Conservation (phyloP, 176 grass and related monocot genomes). For the Echinochloa phyllopogon region DNA sequence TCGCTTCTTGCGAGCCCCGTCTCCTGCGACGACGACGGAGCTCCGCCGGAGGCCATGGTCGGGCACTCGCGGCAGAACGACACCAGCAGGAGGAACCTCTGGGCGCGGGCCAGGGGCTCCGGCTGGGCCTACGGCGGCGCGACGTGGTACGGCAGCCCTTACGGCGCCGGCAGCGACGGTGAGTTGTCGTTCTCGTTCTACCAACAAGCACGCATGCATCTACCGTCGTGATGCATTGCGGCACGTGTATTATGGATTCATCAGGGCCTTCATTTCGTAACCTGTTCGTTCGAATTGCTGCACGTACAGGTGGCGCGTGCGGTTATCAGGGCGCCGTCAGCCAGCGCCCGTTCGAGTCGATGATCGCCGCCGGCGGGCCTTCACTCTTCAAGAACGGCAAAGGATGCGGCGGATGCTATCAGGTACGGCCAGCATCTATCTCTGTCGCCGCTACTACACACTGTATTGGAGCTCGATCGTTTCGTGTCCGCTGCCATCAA, state of each 20-base stretch:
- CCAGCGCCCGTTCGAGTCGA: constrained; percentile 58
- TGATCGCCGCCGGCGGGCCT: constrained; percentile 64
- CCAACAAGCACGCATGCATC: neutral
- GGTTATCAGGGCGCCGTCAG: constrained; percentile 64
- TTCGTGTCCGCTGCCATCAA: no score
- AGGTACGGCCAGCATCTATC: constrained; percentile 36
- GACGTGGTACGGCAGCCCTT: constrained; percentile 81
- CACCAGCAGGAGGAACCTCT: constrained; percentile 18
- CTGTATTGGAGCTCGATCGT: neutral
- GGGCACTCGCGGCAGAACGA: constrained; percentile 4
- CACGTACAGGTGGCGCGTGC: constrained; percentile 71
- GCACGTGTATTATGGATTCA: no score
- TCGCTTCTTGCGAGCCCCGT: constrained; percentile 26
- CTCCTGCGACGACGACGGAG: constrained; percentile 15
- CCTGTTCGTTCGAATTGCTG: neutral
- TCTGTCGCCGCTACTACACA: neutral
- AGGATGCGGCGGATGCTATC: constrained; percentile 85
- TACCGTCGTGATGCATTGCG: neutral
- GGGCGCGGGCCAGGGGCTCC: constrained; percentile 1
- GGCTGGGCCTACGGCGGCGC: constrained; percentile 70
- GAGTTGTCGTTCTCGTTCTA: neutral
- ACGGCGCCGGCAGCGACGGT: constrained; percentile 80
- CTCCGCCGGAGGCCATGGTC: neutral
- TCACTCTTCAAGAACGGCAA: constrained; percentile 74
- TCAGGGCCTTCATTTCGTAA: neutral